A percentile compares a stretch with the other conserved stretches of the same genome.
Conservation (phyloP, 805 yeast genomes). For the Saturnispora sekii region DNA sequence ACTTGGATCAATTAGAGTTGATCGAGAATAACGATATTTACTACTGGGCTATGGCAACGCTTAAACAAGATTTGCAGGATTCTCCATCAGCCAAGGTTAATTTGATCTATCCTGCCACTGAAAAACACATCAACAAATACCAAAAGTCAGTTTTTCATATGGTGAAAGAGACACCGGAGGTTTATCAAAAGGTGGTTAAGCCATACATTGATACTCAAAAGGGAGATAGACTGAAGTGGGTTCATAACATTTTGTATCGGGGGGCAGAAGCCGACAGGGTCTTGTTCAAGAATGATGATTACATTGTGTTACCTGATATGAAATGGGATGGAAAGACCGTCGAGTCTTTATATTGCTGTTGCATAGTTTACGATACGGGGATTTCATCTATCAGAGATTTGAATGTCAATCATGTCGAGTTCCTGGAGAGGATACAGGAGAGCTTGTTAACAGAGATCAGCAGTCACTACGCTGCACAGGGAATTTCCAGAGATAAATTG, state of each 20-base stretch:
- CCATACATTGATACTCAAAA: conserved; percentile 74
- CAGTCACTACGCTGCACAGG: conserved; percentile 28
- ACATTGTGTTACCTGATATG: conserved; percentile 85
- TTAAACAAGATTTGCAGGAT: conserved; percentile 36
- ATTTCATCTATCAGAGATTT: conserved; percentile 72
- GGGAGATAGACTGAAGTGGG: conserved; percentile 83
- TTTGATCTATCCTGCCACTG: conserved; percentile 83
- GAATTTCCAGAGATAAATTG: conserved; percentile 44
- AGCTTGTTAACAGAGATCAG: conserved; percentile 42
- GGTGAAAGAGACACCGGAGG: conserved; percentile 72
- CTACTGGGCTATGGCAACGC: conserved; percentile 55
- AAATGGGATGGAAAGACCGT: conserved; percentile 81
- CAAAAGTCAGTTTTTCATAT: conserved; percentile 49
- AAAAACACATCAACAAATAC: conserved; percentile 71
- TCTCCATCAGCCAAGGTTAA: conserved; percentile 62
- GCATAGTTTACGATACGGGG: conserved; percentile 61
- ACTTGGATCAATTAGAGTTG: conserved; percentile 20
- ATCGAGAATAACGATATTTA: conserved; percentile 76
- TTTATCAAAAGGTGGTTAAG: conserved; percentile 48
- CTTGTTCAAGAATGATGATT: conserved; percentile 57
- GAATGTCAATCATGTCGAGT: conserved; percentile 44
- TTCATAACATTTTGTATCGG: conserved; percentile 65
- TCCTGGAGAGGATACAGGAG: conserved; percentile 39
- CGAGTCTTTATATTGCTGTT: conserved; percentile 66
- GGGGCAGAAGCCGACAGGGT: conserved; percentile 82